phyloP scores from a whole-genome alignment of 164 flowering plant species.

The Vitis vinifera region DNA sequence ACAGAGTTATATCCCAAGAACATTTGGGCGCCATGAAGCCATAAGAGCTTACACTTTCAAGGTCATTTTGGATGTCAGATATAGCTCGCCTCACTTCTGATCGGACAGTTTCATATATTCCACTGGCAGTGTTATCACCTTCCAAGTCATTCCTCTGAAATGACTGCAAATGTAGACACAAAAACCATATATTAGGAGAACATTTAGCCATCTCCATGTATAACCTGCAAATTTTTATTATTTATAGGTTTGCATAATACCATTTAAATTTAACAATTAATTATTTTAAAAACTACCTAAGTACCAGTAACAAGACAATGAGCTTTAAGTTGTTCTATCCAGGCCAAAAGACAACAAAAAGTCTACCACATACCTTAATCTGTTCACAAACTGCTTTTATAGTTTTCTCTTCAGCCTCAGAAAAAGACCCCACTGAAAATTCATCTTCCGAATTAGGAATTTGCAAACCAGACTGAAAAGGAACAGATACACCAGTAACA shows the following conservation, averaged over 20 bases:
- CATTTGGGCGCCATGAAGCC: neutral
- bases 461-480: conserved; percentile 28
- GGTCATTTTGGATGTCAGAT: conserved; percentile 58
- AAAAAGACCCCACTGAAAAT: conserved; percentile 40
- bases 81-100: conserved; percentile 70
- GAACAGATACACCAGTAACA: neutral
- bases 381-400: conserved; percentile 55
- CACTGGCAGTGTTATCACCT: conserved; percentile 22
- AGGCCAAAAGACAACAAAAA: neutral
- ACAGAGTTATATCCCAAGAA: neutral
- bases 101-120: conserved; percentile 59
- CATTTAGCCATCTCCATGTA: too few species aligned
- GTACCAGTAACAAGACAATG: neutral
- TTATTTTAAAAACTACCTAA: too few species aligned
- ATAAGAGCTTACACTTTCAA: conserved; percentile 41
- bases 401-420: conserved; percentile 76
- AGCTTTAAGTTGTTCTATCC: neutral
- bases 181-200: neutral
- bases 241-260: neutral
- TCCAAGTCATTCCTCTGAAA: conserved; percentile 30
- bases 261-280: too few species aligned
- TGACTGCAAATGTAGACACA: conserved; percentile 18
- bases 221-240: neutral
- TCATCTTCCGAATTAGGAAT: conserved; percentile 49
- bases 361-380: conserved; percentile 41